Percentiles rank a stretch among this genome's conserved stretches.
Evolutionary conservation across 1,139 yeast species (phyloP).

Genomic region (Yamadazyma blattariae): DNA sequence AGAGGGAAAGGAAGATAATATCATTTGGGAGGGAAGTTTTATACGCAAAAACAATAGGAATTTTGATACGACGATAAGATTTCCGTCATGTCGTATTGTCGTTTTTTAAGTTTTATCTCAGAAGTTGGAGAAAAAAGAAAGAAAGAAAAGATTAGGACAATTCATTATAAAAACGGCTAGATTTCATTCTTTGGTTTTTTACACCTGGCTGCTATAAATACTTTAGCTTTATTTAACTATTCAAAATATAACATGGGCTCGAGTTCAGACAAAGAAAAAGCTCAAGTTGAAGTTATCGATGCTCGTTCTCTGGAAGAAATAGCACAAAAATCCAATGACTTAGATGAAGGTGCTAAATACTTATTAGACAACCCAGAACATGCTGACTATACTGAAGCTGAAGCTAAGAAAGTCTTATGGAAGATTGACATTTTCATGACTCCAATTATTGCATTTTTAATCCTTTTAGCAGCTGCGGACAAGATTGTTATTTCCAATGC

Average conservation of each 20-base stretch:
- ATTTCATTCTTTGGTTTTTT: too few relatives aligned
- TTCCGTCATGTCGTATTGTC: too few relatives aligned
- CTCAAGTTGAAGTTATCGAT: constrained; percentile 1
- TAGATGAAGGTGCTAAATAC: constrained; percentile 19
- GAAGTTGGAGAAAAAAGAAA: too few relatives aligned
- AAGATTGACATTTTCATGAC: constrained; percentile 22
- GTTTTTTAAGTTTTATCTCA: too few relatives aligned
- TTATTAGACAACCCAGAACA: constrained; percentile 17
- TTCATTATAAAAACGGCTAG: too few relatives aligned
- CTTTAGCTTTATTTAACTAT: too few relatives aligned
- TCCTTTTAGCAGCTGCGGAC: constrained; percentile 18
- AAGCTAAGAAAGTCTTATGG: constrained; percentile 19
- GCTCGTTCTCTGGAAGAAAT: background rate
- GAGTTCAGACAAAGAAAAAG: constrained; percentile 5
- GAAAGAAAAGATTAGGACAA: too few relatives aligned
- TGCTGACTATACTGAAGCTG: constrained; percentile 19
- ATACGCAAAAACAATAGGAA: too few relatives aligned
- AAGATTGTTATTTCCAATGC: constrained; percentile 27
- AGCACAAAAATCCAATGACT: constrained; percentile 5
- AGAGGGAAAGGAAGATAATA: too few relatives aligned
- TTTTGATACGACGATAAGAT: background rate
- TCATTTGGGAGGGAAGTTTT: too few relatives aligned
- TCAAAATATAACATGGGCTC: too few relatives aligned
- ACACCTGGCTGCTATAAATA: too few relatives aligned
- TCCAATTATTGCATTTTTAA: constrained; percentile 13